These are phyloP conservation scores for Diplocarpon rosae DNA, from an alignment of 2,329 filamentous ascomycete genomes.

Conservation along the genomic window DNA sequence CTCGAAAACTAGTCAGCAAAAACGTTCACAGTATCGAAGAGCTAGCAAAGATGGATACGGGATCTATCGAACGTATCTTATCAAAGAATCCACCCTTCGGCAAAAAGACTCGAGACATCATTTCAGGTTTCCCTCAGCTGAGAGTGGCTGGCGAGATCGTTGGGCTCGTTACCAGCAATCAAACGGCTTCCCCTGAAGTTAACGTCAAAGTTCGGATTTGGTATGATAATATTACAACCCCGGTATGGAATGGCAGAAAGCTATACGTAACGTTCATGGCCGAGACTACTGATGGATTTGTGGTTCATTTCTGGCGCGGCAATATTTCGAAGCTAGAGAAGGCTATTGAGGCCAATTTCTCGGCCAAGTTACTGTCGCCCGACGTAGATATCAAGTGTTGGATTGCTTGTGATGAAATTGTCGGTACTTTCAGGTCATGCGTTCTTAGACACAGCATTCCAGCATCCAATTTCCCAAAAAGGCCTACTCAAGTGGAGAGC, in stretches of 20 bases:
- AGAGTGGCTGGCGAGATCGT: constrained; percentile 31
- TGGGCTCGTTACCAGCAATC: constrained; percentile 20
- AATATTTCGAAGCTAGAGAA: constrained; percentile 56
- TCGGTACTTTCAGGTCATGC: constrained; percentile 36
- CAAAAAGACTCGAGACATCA: constrained; percentile 49
- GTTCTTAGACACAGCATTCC: constrained; percentile 26
- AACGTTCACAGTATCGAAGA: constrained; percentile 60
- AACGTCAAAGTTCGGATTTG: constrained; percentile 56
- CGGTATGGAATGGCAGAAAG: constrained; percentile 50
- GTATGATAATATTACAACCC: constrained; percentile 57
- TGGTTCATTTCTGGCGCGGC: constrained; percentile 57
- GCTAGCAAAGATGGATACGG: constrained; percentile 55
- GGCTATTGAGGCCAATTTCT: constrained; percentile 45
- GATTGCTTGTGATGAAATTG: constrained; percentile 78
- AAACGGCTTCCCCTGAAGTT: constrained; percentile 38
- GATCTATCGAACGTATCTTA: constrained; percentile 65
- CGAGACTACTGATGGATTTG: constrained; percentile 55
- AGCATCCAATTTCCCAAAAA: constrained; percentile 25
- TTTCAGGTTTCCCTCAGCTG: constrained; percentile 59
- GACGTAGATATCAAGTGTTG: constrained; percentile 54
- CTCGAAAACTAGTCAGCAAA: constrained; percentile 61
- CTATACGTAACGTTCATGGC: constrained; percentile 66
- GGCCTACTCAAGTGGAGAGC: background rate
- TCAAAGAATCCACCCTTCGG: constrained; percentile 79
- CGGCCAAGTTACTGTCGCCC: constrained; percentile 40